Percentiles rank a stretch among this genome's conserved stretches.
Evolutionary conservation across 176 grass and related monocot species (phyloP).

Genomic region (Avena insularis): DNA sequence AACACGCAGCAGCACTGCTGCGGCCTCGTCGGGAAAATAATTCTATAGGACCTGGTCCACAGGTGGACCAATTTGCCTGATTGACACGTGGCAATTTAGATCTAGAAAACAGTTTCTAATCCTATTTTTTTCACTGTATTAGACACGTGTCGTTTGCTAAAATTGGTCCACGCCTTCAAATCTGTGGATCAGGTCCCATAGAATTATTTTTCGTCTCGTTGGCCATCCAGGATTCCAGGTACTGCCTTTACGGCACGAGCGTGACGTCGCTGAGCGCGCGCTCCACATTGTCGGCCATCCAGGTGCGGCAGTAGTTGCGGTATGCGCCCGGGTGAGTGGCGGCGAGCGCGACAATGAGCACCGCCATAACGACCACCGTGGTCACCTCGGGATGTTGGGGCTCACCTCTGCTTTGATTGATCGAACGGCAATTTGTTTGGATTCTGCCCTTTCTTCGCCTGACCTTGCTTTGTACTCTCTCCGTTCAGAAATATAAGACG

Average conservation of each 20-base stretch:
- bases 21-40: background rate
- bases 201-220: no score
- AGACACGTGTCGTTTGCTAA: no score
- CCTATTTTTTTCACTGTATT: no score
- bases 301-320: background rate
- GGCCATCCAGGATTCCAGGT: conserved; percentile 10
- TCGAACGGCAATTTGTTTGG: background rate
- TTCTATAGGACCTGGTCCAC: no score
- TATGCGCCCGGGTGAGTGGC: background rate
- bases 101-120: no score
- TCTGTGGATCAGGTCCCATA: no score
- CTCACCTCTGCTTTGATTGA: background rate
- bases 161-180: no score
- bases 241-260: background rate
- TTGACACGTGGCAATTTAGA: no score
- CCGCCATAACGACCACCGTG: background rate
- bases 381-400: conserved; percentile 11
- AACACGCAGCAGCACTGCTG: background rate
- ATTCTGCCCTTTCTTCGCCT: background rate
- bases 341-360: conserved; percentile 41
- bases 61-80: no score
- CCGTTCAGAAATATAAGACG: no score
- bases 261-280: conserved; percentile 2
- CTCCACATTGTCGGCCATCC: background rate
- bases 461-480: background rate